Evolutionary conservation across 768 basidiomycete species (phyloP), one percentile per base, ranked within the genome.

Genomic region (Auriscalpium orientale): DNA sequence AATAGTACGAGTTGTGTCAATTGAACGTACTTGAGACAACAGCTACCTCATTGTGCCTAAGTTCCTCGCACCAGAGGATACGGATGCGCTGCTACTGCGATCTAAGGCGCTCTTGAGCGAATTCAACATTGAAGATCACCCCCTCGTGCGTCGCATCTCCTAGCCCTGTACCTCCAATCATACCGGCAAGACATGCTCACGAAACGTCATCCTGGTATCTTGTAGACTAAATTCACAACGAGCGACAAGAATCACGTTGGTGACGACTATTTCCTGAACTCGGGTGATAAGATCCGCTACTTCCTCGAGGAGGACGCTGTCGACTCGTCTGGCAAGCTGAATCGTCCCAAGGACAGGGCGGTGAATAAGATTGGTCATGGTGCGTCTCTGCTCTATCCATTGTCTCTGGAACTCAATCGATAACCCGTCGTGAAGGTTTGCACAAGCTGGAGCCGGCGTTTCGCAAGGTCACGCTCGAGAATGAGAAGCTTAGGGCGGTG

Each of bases 361-460:
- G 89, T 98, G 28, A 99, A 99, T 72, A 99, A 99, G 80, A 93
- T 95, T 58, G 89, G 91, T 2, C 91, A 93, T 67, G 91, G 91
- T 89, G 49, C 15, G 58, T 46, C 9, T 28, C 34, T 4, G 10
- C 36, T 8, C 11, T 10, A 13, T 37, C 28, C n/a, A 35, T 16
- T 8, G 34, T 35, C 45, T 44, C 36, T 28, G 28, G 28, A 16
- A n/a, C 49, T 58, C 48, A 59, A 38, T 46, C 40, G 40, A 53
- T 48, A 18, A 33, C 18, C 12, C 37, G 28, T 15, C n/a, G 13
- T 51, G 6, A 18, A 92, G 94, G 81, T 2, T 72, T 99, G 9
- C 95, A 97, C 62, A 81, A 88, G 57, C 76, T 92, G 5, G 95
- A 98, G 63, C 86, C 89, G 8, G 74, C 79, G 2, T 99, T 95